phyloP scores from a whole-genome alignment of 2,329 filamentous ascomycete genomes.

The Beauveria pseudobassiana region DNA sequence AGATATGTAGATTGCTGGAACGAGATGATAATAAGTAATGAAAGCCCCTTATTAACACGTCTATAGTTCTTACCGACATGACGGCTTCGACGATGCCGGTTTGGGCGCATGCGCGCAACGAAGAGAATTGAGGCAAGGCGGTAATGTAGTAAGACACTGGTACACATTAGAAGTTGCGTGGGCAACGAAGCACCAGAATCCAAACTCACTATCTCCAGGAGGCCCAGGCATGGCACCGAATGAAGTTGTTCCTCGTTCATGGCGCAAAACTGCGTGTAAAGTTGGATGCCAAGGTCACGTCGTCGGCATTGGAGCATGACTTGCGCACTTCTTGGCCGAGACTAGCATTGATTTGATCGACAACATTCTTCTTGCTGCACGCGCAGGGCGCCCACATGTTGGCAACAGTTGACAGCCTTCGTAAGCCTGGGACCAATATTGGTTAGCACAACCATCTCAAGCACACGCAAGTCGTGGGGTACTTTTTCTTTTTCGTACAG shows the following conservation, averaged over 20 bases:
- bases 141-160: slow-evolving; percentile 42
- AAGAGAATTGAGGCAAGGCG: slow-evolving; percentile 32
- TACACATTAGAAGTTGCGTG: background rate
- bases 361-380: slow-evolving; percentile 32
- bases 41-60: too few relatives aligned
- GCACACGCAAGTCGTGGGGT: background rate
- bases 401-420: slow-evolving; percentile 24
- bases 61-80: background rate
- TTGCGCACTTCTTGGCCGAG: slow-evolving; percentile 32
- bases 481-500: background rate
- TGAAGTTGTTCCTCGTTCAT: slow-evolving; percentile 32
- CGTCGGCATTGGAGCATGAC: slow-evolving; percentile 33
- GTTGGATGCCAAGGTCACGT: slow-evolving; percentile 34
- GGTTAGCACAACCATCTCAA: background rate
- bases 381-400: slow-evolving; percentile 36
- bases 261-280: slow-evolving; percentile 41
- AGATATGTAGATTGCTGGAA: slow-evolving; percentile 14
- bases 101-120: slow-evolving; percentile 33
- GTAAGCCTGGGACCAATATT: slow-evolving; percentile 18
- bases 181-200: background rate
- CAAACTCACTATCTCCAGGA: slow-evolving; percentile 36
- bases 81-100: slow-evolving; percentile 21
- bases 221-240: slow-evolving; percentile 35
- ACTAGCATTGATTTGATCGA: slow-evolving; percentile 30
- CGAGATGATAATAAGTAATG: background rate